Evolutionary conservation across 2,329 filamentous ascomycete species (phyloP).

Genomic region (Cladorrhinum sp.): DNA sequence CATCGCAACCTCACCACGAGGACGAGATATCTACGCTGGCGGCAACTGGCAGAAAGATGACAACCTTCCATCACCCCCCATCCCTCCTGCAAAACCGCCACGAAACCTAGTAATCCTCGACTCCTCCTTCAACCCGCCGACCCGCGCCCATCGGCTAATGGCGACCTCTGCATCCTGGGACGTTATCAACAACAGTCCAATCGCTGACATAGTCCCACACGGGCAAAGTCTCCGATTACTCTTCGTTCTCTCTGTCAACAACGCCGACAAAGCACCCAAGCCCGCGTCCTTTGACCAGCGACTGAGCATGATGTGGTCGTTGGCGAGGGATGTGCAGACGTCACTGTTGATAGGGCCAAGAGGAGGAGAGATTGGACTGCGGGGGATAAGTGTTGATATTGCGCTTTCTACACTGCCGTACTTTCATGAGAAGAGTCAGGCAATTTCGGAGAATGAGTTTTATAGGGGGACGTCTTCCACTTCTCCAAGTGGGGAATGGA

Average conservation of each 20-base stretch:
- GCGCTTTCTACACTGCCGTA: slow-evolving; percentile 69
- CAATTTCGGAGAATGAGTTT: slow-evolving; percentile 48
- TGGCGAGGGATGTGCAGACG: slow-evolving; percentile 54
- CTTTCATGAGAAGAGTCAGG: slow-evolving; percentile 67
- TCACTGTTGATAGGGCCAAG: background rate
- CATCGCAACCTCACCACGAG: slow-evolving; percentile 40
- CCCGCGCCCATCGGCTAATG: slow-evolving; percentile 58
- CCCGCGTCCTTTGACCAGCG: slow-evolving; percentile 67
- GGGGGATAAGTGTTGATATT: slow-evolving; percentile 52
- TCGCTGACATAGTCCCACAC: no score
- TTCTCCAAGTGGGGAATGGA: background rate
- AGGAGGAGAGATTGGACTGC: background rate
- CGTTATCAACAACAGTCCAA: background rate
- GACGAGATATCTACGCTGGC: background rate
- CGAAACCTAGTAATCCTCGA: slow-evolving; percentile 56
- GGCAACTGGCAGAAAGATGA: slow-evolving; percentile 12
- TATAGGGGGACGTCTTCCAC: slow-evolving; percentile 35
- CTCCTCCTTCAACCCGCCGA: slow-evolving; percentile 68
- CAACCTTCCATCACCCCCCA: slow-evolving; percentile 12
- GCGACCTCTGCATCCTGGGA: slow-evolving; percentile 43
- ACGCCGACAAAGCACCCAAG: slow-evolving; percentile 64
- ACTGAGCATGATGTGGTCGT: slow-evolving; percentile 67
- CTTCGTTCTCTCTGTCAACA: slow-evolving; percentile 60
- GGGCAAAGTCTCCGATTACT: slow-evolving; percentile 42
- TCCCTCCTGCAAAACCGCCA: slow-evolving; percentile 22